A percentile compares a stretch with the other conserved stretches of the same genome.
Conservation (phyloP, 2,329 filamentous ascomycete genomes). For the Aspergillus melleus region DNA sequence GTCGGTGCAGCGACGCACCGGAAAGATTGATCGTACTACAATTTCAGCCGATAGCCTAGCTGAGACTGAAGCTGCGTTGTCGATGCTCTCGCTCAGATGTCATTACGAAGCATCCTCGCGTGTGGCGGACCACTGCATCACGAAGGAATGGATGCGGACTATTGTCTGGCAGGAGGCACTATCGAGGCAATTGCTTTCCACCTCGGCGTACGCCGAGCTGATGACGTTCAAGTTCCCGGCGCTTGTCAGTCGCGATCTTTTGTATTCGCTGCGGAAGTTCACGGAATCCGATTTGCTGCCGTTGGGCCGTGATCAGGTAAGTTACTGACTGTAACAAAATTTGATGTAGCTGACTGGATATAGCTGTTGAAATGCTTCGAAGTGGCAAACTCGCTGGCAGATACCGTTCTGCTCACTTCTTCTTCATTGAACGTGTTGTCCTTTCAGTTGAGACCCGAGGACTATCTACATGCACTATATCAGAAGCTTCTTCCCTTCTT, state of each 20-base stretch:
- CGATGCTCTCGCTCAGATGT: constrained; percentile 15
- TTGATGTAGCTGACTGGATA: constrained; percentile 14
- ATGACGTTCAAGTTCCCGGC: constrained; percentile 30
- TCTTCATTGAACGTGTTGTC: not conserved
- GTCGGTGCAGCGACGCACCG: constrained; percentile 2
- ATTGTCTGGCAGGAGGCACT: constrained; percentile 34
- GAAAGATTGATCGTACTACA: not conserved
- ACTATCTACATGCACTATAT: constrained; percentile 32
- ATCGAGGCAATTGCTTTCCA: constrained; percentile 26
- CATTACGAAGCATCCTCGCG: constrained; percentile 19
- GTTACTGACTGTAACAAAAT: constrained; percentile 3
- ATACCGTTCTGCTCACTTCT: constrained; percentile 25
- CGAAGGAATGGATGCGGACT: constrained; percentile 34
- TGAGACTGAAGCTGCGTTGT: constrained; percentile 22
- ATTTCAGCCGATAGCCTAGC: constrained; percentile 13
- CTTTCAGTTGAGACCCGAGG: constrained; percentile 26
- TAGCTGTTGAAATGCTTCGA: constrained; percentile 35
- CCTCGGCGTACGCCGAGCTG: constrained; percentile 17
- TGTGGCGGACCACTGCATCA: constrained; percentile 31
- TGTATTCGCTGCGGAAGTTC: constrained; percentile 25
- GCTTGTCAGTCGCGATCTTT: constrained; percentile 25
- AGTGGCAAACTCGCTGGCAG: constrained; percentile 32
- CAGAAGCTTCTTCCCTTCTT: constrained; percentile 31
- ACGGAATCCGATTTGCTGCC: constrained; percentile 28
- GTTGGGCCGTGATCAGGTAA: constrained; percentile 31